Evolutionary conservation across 441 rosid species (phyloP).

Genomic region (Croton setiger): DNA sequence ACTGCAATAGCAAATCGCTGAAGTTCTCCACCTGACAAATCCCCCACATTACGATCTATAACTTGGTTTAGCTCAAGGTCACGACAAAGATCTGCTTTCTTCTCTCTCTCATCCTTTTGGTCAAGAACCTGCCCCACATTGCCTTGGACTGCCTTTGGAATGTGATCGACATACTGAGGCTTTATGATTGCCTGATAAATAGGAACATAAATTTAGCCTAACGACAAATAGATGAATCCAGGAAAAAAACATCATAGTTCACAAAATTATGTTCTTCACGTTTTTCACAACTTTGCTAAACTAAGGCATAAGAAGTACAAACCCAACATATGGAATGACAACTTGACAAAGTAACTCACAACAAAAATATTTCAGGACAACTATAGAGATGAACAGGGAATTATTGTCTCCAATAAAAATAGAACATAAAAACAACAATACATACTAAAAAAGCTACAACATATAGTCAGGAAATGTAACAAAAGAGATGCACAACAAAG

Average conservation of each 20-base stretch:
- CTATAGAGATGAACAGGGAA: not conserved
- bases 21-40: constrained; percentile 96
- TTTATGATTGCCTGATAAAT: constrained; percentile 80
- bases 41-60: constrained; percentile 83
- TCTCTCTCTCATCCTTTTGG: constrained; percentile 79
- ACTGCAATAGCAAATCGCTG: constrained; percentile 98
- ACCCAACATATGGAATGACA: not conserved
- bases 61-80: constrained; percentile 93
- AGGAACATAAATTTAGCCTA: constrained; percentile 16
- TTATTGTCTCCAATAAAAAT: not conserved
- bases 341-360: not conserved
- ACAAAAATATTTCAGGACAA: not conserved
- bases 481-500: not conserved
- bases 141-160: constrained; percentile 89
- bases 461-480: constrained; percentile 1
- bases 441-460: not conserved
- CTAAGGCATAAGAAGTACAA: not conserved
- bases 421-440: not conserved
- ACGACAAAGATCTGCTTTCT: constrained; percentile 66
- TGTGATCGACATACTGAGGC: constrained; percentile 99
- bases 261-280: not conserved
- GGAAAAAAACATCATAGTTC: not conserved
- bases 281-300: not conserved
- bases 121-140: constrained; percentile 94
- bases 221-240: constrained; percentile 10